Evolutionary conservation across 164 flowering plant genomes (phyloP).

Genomic region (Vitis rotundifolia): DNA sequence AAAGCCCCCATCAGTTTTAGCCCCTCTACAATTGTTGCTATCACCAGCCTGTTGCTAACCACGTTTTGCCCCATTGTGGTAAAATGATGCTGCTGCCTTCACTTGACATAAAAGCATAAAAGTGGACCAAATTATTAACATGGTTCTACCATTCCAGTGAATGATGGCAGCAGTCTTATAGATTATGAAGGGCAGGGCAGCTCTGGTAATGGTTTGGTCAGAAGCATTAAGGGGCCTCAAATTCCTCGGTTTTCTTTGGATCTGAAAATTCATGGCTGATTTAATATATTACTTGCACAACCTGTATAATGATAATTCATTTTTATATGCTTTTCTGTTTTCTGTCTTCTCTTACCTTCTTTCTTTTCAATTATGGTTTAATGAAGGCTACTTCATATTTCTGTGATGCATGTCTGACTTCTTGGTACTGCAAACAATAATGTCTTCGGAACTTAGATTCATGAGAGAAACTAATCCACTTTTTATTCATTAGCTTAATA

Average conservation of each 20-base stretch:
- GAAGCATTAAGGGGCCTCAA: neutral
- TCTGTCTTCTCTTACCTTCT: too few species aligned
- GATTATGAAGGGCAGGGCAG: neutral
- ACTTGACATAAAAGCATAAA: neutral
- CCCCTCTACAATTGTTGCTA: neutral
- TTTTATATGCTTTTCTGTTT: too few species aligned
- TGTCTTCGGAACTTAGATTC: conserved; percentile 2
- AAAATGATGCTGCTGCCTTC: neutral
- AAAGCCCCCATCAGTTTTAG: neutral
- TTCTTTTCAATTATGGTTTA: neutral
- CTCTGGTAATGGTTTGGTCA: neutral
- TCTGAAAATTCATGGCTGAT: neutral
- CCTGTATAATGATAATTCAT: neutral
- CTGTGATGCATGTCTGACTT: neutral
- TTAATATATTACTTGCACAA: neutral
- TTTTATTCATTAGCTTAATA: conserved; percentile 1
- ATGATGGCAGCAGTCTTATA: neutral
- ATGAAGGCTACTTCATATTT: neutral
- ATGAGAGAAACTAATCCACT: neutral
- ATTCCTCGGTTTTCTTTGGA: neutral
- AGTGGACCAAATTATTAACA: neutral
- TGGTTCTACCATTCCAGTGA: neutral
- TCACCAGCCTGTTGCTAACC: neutral
- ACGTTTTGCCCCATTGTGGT: neutral
- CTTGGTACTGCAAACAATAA: neutral